These are phyloP conservation scores for Globisporangium polare DNA, from an alignment of 352 stramenopile species.

Conservation along the genomic window DNA sequence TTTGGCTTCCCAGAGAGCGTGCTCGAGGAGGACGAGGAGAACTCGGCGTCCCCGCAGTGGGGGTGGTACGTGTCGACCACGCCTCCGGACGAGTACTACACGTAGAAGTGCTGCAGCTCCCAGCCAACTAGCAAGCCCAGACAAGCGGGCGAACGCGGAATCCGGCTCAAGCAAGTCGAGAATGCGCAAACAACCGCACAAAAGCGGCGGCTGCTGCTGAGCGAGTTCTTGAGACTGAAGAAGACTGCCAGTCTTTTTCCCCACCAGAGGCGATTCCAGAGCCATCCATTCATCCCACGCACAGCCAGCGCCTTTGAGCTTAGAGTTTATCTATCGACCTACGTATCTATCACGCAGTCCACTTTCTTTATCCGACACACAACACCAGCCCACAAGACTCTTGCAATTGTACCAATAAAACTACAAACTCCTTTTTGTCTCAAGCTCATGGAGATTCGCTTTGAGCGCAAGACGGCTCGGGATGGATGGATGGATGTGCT, in stretches of 20 bases:
- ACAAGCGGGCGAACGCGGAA: not conserved
- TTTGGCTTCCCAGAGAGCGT: slow-evolving; percentile 14
- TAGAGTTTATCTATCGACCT: slow-evolving; percentile 13
- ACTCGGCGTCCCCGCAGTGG: slow-evolving; percentile 60
- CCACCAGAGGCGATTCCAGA: not conserved
- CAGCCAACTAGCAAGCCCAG: not conserved
- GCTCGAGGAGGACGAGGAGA: slow-evolving; percentile 34
- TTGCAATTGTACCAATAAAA: slow-evolving; percentile 11
- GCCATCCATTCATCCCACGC: not conserved
- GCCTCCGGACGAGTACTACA: slow-evolving; percentile 69
- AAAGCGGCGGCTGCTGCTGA: not conserved
- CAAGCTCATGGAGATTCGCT: not conserved
- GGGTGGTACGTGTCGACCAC: slow-evolving; percentile 83
- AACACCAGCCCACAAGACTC: not conserved
- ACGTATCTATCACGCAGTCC: slow-evolving; percentile 5
- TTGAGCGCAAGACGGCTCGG: not conserved
- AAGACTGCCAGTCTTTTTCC: no score
- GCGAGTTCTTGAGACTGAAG: no score
- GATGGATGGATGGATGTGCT: no score
- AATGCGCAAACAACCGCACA: not conserved
- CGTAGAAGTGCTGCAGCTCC: slow-evolving; percentile 14
- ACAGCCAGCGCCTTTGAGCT: not conserved
- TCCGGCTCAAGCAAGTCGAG: not conserved
- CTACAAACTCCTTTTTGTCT: not conserved
- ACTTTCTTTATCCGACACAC: not conserved